Evolutionary conservation across 179 eudicot species (phyloP).

Genomic region (Amaranthus tricolor): DNA sequence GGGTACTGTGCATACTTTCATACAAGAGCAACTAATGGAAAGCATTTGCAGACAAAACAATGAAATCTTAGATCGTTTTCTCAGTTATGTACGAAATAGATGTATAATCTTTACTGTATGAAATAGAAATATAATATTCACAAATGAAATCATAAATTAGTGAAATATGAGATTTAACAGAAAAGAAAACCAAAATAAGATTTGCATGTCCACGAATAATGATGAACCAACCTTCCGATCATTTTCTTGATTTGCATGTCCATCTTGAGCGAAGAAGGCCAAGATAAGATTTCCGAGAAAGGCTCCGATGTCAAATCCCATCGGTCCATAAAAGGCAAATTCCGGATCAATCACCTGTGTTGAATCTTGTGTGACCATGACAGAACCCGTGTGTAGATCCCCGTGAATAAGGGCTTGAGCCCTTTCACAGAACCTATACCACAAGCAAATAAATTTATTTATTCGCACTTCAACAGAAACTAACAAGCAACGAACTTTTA

Average conservation of each 20-base stretch:
- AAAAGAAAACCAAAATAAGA: background rate
- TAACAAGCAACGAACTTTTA: background rate
- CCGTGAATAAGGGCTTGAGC: slow-evolving; percentile 93
- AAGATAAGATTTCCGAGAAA: slow-evolving; percentile 74
- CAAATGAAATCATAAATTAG: no score
- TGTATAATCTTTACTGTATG: no score
- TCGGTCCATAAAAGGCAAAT: slow-evolving; percentile 90
- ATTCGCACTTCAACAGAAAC: background rate
- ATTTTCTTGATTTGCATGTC: slow-evolving; percentile 60
- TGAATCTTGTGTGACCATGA: slow-evolving; percentile 82
- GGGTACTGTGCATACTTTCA: no score
- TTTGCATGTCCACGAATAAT: background rate
- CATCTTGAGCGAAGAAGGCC: slow-evolving; percentile 92
- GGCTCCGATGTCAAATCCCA: slow-evolving; percentile 96
- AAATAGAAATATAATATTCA: no score
- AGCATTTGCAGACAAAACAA: no score
- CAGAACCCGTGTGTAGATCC: slow-evolving; percentile 93
- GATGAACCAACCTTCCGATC: slow-evolving; percentile 60
- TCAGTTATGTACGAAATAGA: no score
- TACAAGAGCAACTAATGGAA: no score
- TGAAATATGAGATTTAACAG: background rate
- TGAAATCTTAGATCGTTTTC: no score
- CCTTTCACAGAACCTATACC: slow-evolving; percentile 85
- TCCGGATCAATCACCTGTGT: slow-evolving; percentile 98
- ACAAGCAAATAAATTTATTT: slow-evolving; percentile 11